A percentile compares a stretch with the other conserved stretches of the same genome.
Conservation (phyloP, 2,329 filamentous ascomycete species). For the Aspergillus neotritici region DNA sequence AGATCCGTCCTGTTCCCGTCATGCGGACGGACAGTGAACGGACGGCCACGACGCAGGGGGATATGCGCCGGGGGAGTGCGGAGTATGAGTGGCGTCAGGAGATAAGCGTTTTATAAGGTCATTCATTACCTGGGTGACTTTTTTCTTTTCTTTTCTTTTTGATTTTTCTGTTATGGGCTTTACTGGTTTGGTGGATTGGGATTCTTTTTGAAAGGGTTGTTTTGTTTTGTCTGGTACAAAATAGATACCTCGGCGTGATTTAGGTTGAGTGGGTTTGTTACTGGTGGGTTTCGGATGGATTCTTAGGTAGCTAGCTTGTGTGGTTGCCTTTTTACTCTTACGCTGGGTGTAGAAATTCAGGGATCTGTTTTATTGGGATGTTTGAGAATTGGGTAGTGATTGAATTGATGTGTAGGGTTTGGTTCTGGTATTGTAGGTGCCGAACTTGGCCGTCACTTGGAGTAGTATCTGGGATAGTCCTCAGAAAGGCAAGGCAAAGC, state of each 20-base stretch:
- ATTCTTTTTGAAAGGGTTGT: background rate
- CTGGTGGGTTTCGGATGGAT: background rate
- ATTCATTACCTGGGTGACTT: too few relatives aligned
- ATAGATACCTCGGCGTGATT: conserved; percentile 10
- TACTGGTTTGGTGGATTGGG: background rate
- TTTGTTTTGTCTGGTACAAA: conserved; percentile 14
- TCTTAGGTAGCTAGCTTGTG: background rate
- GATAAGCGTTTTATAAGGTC: conserved; percentile 25
- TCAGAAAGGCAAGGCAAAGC: too few relatives aligned
- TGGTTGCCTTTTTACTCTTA: background rate
- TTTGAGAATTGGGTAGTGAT: too few relatives aligned
- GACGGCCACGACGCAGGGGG: conserved; percentile 16
- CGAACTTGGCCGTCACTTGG: too few relatives aligned
- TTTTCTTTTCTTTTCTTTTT: conserved; percentile 6
- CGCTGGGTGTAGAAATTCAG: too few relatives aligned
- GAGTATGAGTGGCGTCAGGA: conserved; percentile 21
- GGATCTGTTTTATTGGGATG: too few relatives aligned
- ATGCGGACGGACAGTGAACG: conserved; percentile 20
- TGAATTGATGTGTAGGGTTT: too few relatives aligned
- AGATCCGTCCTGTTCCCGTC: conserved; percentile 36
- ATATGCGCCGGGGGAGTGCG: conserved; percentile 14
- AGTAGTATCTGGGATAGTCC: too few relatives aligned
- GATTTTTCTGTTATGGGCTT: background rate
- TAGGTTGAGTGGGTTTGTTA: conserved; percentile 2
- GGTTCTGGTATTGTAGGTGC: too few relatives aligned